phyloP scores from a whole-genome alignment of 2,329 filamentous ascomycete genomes.

The Coniochaeta sp. region DNA sequence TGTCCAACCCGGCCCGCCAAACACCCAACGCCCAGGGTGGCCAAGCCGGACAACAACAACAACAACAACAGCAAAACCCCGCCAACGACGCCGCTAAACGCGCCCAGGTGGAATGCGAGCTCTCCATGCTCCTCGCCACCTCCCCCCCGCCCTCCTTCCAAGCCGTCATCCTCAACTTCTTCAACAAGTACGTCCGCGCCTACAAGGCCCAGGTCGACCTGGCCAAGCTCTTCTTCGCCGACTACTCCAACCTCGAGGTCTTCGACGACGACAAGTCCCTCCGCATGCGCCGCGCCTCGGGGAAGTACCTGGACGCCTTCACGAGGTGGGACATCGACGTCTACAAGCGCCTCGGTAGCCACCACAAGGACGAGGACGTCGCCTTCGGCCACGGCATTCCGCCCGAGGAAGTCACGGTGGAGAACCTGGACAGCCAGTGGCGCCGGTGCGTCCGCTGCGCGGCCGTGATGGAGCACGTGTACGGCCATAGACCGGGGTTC shows the following conservation, averaged over 20 bases:
- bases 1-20: conserved; percentile 35
- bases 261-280: conserved; percentile 48
- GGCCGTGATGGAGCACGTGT: conserved; percentile 57
- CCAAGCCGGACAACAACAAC: too few relatives aligned
- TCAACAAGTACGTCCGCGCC: conserved; percentile 50
- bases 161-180: conserved; percentile 57
- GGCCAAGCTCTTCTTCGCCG: conserved; percentile 63
- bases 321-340: conserved; percentile 44
- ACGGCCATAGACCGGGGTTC: conserved; percentile 38
- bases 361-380: background rate
- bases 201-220: conserved; percentile 57
- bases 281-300: conserved; percentile 26
- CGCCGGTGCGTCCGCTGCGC: conserved; percentile 54
- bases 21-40: too few relatives aligned
- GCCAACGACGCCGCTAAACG: conserved; percentile 36
- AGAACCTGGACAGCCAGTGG: conserved; percentile 20
- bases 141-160: conserved; percentile 40
- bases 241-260: conserved; percentile 64
- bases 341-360: background rate
- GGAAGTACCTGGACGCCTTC: conserved; percentile 47
- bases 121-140: conserved; percentile 42
- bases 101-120: conserved; percentile 42
- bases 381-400: conserved; percentile 5
- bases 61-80: conserved; percentile 28
- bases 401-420: conserved; percentile 19